Conservation (phyloP, 495 filamentous ascomycete genomes). For the Hypoxylon subgilvum region DNA sequence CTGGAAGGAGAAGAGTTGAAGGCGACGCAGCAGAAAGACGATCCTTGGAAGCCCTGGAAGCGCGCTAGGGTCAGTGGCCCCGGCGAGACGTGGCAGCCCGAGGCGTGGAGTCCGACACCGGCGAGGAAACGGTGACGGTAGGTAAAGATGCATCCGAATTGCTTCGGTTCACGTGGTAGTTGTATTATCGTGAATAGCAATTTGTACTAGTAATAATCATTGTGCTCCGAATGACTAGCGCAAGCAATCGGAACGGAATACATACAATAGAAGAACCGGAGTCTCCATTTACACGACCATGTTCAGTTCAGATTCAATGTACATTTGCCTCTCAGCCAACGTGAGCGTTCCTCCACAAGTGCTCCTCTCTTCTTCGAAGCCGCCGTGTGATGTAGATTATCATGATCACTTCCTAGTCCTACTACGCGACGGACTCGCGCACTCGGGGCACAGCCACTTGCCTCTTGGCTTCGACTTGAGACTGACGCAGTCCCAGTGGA, state of each 20-base stretch:
- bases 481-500: conserved; percentile 93
- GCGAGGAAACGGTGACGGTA: conserved; percentile 40
- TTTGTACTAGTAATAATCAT: conserved; percentile 12
- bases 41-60: conserved; percentile 79
- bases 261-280: conserved; percentile 2
- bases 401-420: conserved; percentile 11
- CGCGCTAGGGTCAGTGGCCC: conserved; percentile 55
- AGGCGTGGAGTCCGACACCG: conserved; percentile 67
- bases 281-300: not conserved
- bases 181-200: conserved; percentile 26
- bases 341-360: not conserved
- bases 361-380: not conserved
- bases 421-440: conserved; percentile 49
- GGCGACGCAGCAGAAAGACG: conserved; percentile 44
- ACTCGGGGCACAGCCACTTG: conserved; percentile 88
- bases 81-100: conserved; percentile 78
- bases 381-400: not conserved
- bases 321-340: not conserved
- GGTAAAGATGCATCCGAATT: not conserved
- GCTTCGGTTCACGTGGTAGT: not conserved
- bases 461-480: conserved; percentile 84
- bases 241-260: too few relatives aligned
- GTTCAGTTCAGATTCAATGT: not conserved
- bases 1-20: too few relatives aligned
- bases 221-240: conserved; percentile 6